Conservation (phyloP, 2,329 filamentous ascomycete genomes). For the Cladorrhinum sp. region DNA sequence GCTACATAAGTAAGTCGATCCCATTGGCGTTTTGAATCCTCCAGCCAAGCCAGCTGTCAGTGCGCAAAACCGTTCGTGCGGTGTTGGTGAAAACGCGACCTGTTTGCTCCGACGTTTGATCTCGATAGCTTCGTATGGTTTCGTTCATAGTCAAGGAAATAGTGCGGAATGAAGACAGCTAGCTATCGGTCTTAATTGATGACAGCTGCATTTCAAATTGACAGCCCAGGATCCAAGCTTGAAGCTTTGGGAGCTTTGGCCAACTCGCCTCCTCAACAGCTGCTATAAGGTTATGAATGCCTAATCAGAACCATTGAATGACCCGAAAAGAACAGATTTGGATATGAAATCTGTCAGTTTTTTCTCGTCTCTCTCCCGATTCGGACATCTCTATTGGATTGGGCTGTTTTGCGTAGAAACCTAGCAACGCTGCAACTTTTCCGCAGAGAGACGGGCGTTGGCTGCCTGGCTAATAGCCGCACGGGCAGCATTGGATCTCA, state of each 20-base stretch:
- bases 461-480: neutral
- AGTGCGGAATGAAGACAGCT: neutral
- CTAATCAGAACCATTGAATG: neutral
- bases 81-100: neutral
- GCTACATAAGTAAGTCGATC: neutral
- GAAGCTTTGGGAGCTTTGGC: neutral
- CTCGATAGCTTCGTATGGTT: neutral
- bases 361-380: neutral
- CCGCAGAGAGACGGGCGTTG: neutral
- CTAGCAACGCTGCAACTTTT: too few relatives aligned
- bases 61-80: neutral
- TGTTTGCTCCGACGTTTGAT: neutral
- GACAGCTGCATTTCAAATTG: neutral
- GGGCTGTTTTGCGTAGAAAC: too few relatives aligned
- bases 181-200: neutral
- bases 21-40: neutral
- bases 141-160: neutral
- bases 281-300: neutral
- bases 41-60: slow-evolving; percentile 3
- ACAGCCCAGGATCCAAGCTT: neutral
- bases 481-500: neutral
- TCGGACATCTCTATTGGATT: too few relatives aligned
- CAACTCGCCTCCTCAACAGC: neutral
- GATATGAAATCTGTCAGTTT: too few relatives aligned
- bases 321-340: too few relatives aligned